Conservation (phyloP, 176 grass and related monocot species). For the Eremochloa ophiuroides region DNA sequence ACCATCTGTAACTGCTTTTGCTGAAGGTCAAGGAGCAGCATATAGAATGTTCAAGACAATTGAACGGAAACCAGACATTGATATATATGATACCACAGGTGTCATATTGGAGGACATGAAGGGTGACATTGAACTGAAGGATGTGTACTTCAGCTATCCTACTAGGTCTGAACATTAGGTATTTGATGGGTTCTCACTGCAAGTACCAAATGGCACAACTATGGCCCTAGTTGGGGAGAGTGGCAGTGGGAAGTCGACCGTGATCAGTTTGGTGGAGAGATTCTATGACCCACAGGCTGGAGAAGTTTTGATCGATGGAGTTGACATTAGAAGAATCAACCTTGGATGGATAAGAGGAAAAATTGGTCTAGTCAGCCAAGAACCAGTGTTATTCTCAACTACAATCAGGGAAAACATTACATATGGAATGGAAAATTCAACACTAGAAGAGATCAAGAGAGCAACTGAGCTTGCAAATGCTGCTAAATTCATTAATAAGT, state of each 20-base stretch:
- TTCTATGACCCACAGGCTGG: conserved; percentile 92
- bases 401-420: conserved; percentile 78
- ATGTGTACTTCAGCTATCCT: conserved; percentile 80
- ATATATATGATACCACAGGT: conserved; percentile 46
- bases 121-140: conserved; percentile 76
- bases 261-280: conserved; percentile 71
- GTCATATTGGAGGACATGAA: conserved; percentile 62
- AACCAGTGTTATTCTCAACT: conserved; percentile 69
- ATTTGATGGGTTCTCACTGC: conserved; percentile 74
- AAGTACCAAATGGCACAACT: conserved; percentile 46
- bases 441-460: conserved; percentile 51
- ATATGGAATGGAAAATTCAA: conserved; percentile 67
- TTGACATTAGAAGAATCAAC: conserved; percentile 62
- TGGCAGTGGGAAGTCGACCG: conserved; percentile 83
- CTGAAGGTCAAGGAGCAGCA: conserved; percentile 77
- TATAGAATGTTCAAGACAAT: conserved; percentile 83
- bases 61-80: conserved; percentile 65
- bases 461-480: conserved; percentile 77
- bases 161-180: conserved; percentile 56
- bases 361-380: conserved; percentile 84
- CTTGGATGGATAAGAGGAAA: conserved; percentile 68
- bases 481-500: conserved; percentile 69
- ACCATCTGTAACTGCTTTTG: conserved; percentile 73
- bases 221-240: conserved; percentile 94
- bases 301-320: conserved; percentile 70